Percentiles rank a stretch among this genome's conserved stretches.
phyloP scores from a whole-genome alignment of 441 rosid genomes.

The Biscutella auriculata region DNA sequence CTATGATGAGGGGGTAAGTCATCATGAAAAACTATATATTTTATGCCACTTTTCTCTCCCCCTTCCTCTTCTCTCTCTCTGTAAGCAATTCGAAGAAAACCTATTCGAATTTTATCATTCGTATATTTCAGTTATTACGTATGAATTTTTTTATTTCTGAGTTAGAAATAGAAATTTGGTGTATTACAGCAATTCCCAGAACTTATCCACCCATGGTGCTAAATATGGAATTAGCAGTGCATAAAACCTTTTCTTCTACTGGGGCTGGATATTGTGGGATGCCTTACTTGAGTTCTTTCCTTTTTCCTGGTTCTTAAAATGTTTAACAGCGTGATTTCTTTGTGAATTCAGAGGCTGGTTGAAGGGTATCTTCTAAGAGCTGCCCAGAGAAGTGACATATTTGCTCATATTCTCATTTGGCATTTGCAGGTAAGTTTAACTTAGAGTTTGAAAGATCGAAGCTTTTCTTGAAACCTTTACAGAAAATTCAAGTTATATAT shows the following conservation, averaged over 20 bases:
- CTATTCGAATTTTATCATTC: not conserved
- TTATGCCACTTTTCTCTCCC: not conserved
- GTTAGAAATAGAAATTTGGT: not conserved
- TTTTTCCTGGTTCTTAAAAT: not conserved
- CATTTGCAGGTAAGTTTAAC: constrained; percentile 64
- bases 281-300: constrained; percentile 6
- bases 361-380: constrained; percentile 99
- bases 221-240: not conserved
- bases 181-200: not conserved
- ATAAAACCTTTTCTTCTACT: constrained; percentile 2
- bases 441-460: constrained; percentile 1
- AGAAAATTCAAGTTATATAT: constrained; percentile 1
- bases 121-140: not conserved
- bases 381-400: constrained; percentile 82
- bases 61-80: not conserved
- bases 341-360: constrained; percentile 60
- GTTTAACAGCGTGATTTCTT: not conserved
- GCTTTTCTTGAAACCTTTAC: not conserved
- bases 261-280: not conserved
- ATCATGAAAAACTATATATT: constrained; percentile 6
- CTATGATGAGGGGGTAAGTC: constrained; percentile 77
- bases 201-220: not conserved
- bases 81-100: not conserved
- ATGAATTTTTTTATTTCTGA: not conserved
- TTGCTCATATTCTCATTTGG: constrained; percentile 96